Conservation (phyloP, 129 eudicot species). For the Flaveria linearis region DNA sequence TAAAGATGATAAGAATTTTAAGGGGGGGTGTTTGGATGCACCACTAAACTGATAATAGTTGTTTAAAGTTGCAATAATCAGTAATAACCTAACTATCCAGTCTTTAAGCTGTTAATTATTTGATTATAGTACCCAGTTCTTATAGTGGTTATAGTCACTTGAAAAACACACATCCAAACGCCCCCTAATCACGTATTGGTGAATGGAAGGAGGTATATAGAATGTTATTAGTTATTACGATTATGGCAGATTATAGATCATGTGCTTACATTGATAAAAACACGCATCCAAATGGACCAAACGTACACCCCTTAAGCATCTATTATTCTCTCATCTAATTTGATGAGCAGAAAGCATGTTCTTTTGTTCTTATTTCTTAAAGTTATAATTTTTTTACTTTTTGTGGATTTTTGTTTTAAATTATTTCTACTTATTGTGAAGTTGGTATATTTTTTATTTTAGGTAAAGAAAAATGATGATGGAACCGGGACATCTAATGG, state of each 20-base stretch:
- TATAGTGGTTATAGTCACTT: not conserved
- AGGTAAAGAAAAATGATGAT: slow-evolving; percentile 36
- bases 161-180: not conserved
- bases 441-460: slow-evolving; percentile 16
- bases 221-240: not conserved
- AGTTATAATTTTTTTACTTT: too few species aligned
- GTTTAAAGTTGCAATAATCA: not conserved
- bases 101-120: not conserved
- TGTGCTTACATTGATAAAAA: not conserved
- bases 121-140: not conserved
- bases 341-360: not conserved
- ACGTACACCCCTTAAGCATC: not conserved
- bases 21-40: not conserved
- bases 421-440: not conserved
- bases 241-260: not conserved
- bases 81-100: not conserved
- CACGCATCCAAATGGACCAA: not conserved
- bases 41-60: not conserved
- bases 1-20: slow-evolving; percentile 3
- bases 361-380: too few species aligned
- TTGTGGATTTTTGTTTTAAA: not conserved
- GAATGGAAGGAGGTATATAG: not conserved
- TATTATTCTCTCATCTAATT: not conserved
- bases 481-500: slow-evolving; percentile 35
- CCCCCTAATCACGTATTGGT: not conserved